Conservation (phyloP, 2,329 filamentous ascomycete species). For the Xylariales sp. region DNA sequence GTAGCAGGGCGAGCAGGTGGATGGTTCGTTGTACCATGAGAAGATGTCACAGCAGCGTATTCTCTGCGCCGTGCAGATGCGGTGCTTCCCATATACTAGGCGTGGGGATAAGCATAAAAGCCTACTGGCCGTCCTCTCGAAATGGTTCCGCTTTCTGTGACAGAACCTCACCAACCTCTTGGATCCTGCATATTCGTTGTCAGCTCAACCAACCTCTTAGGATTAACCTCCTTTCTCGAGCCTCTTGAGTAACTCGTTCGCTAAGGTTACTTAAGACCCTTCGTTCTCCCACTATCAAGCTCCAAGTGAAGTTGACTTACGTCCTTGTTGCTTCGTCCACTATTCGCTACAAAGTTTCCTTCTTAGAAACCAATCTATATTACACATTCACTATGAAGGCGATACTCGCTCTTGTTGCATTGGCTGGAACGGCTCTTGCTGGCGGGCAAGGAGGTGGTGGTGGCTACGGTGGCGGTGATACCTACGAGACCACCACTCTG, state of each 20-base stretch:
- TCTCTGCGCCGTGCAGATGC: conserved; percentile 10
- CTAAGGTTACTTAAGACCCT: conserved; percentile 24
- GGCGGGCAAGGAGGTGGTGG: conserved; percentile 6
- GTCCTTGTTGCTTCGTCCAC: too few relatives aligned
- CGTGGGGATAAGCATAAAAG: conserved; percentile 17
- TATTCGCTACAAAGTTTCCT: too few relatives aligned
- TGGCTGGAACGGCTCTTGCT: conserved; percentile 20
- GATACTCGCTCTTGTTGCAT: conserved; percentile 17
- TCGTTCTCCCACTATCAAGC: too few relatives aligned
- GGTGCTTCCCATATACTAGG: conserved; percentile 9
- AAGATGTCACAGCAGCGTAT: conserved; percentile 15
- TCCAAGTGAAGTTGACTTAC: too few relatives aligned
- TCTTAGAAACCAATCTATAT: too few relatives aligned
- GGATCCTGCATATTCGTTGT: neutral
- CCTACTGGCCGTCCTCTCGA: conserved; percentile 10
- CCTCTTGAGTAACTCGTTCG: conserved; percentile 23
- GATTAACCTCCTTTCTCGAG: conserved; percentile 4
- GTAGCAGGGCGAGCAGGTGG: too few relatives aligned
- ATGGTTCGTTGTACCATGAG: conserved; percentile 6
- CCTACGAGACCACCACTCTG: conserved; percentile 11
- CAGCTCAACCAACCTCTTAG: neutral
- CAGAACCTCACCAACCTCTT: conserved; percentile 11
- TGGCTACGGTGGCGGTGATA: neutral
- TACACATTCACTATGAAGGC: conserved; percentile 27
- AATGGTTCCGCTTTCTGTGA: conserved; percentile 8